Percentiles rank a stretch among this genome's conserved stretches.
Evolutionary conservation across 2,329 filamentous ascomycete genomes (phyloP).

Genomic region (Aspergillus quadricinctus): DNA sequence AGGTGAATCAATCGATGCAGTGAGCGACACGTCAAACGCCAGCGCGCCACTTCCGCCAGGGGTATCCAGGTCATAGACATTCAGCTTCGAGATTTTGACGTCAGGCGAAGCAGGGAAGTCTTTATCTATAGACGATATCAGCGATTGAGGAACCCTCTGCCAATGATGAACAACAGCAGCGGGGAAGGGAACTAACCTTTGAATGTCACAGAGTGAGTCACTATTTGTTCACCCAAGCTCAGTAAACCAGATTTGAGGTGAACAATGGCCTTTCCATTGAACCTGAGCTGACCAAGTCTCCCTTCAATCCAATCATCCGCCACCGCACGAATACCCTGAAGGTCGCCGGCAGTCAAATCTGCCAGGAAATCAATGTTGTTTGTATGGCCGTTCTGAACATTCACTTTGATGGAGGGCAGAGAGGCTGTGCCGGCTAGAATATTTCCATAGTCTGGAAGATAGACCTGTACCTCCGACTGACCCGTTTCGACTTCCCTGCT

Average conservation of each 20-base stretch:
- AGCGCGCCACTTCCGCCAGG: constrained; percentile 60
- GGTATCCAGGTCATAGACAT: constrained; percentile 66
- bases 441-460: constrained; percentile 77
- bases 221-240: constrained; percentile 68
- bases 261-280: constrained; percentile 70
- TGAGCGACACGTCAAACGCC: constrained; percentile 72
- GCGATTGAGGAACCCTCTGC: constrained; percentile 17
- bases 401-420: constrained; percentile 70
- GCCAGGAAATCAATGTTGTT: constrained; percentile 76
- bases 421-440: constrained; percentile 71
- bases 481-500: constrained; percentile 71
- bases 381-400: constrained; percentile 70
- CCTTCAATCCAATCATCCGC: constrained; percentile 88
- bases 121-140: constrained; percentile 39
- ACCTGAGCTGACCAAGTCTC: constrained; percentile 63
- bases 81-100: constrained; percentile 76
- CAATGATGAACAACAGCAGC: constrained; percentile 32
- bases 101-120: constrained; percentile 73
- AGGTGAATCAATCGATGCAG: constrained; percentile 71
- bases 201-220: constrained; percentile 72
- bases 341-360: constrained; percentile 69
- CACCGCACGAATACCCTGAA: constrained; percentile 71
- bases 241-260: constrained; percentile 75
- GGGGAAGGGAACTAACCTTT: constrained; percentile 66
- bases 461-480: constrained; percentile 68